Evolutionary conservation across 768 basidiomycete genomes (phyloP), one percentile per base, ranked within the genome.

Genomic region (Panaeolus papilionaceus): DNA sequence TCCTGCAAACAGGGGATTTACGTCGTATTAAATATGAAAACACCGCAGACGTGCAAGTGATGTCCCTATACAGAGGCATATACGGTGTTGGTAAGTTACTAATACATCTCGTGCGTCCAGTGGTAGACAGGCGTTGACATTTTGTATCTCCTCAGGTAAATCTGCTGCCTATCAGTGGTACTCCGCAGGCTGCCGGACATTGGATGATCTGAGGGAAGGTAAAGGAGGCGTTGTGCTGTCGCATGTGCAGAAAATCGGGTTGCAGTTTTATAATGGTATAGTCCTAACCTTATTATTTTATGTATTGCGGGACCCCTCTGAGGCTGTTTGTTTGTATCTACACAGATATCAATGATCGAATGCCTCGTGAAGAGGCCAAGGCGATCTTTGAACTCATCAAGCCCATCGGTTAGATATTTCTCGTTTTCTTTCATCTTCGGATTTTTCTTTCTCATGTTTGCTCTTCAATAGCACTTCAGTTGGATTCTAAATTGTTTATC

Each of bases 361-460:
- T 98, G 85, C 93, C 95, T 2, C 85, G 96, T 33, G 82, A 81
- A 45, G 96, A 98, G 77, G 94, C 92, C 6, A 82, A 83, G 64
- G 84, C 81, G 14, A 88, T 98, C 16, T 96, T 90, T 71, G 85
- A 90, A 9, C 75, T 85, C 33, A 92, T 98, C 68, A 88, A 88
- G 74, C 84, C 85, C 2, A 85, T 90, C 68, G 93, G 95, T 92
- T 71, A 61, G 79, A 68, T 20, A 18, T 54, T 54, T 23, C 44
- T 49, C 38, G 47, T 62, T 23, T 23, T 11, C 39, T 47, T 58
- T 47, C 62, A 62, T 44, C n/a, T 63, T 44, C 40, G 51, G 63
- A 12, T n/a, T 18, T 38, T 51, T 58, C 66, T 39, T 42, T 42
- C 45, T 26, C 63, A 38, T 42, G 42, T 64, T 33, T 2, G 61